Evolutionary conservation across 352 stramenopile species (phyloP), one percentile per base, ranked within the genome.

Genomic region (Phytophthora fragariaefolia): DNA sequence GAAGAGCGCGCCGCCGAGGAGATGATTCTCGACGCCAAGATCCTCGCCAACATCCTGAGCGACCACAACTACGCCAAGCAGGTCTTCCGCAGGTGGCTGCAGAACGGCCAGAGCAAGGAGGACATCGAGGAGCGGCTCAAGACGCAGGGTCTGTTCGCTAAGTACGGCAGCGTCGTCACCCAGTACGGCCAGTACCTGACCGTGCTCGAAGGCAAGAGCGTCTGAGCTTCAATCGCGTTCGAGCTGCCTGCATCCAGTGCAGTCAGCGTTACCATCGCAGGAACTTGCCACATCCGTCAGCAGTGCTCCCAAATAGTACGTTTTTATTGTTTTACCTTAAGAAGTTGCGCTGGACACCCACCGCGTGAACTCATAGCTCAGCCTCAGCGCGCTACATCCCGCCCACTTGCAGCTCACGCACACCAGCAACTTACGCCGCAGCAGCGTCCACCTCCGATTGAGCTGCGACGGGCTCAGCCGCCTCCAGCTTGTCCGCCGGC

Each of bases 121-220:
- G 56, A 71, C 48, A 71, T 71, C 32, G 63, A 60, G 15, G 49
- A 46, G n/a, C 46, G 50, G 8, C 48, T 71, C 12, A 56, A 49
- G 40, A 32, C 13, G 0, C 38, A 47, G 7, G 47, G 47, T 10
- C 36, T 66, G 0, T 47, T 57, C 3, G 24, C 27, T 17, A 71
- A 66, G 30, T 66, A 71, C 46, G 23, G 38, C 3, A 66, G 27
- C 23, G 48, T 71, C 40, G n/a, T 60, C 23, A 60, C 30, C 27
- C 63, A 71, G 28, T 66, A 71, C 40, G 55, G 24, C 18, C 45
- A 69, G 20, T 69, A 69, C 36, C 27, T 64, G 55, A 38, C 36
- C 1, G 6, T 43, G 12, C 27, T 70, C 13, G 55, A 58, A 61
- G 49, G 40, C n/a, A 55, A 42, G 15, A 40, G 27, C n/a, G 40